Evolutionary conservation across 768 basidiomycete species (phyloP).

Genomic region (Pisolithus orientalis): DNA sequence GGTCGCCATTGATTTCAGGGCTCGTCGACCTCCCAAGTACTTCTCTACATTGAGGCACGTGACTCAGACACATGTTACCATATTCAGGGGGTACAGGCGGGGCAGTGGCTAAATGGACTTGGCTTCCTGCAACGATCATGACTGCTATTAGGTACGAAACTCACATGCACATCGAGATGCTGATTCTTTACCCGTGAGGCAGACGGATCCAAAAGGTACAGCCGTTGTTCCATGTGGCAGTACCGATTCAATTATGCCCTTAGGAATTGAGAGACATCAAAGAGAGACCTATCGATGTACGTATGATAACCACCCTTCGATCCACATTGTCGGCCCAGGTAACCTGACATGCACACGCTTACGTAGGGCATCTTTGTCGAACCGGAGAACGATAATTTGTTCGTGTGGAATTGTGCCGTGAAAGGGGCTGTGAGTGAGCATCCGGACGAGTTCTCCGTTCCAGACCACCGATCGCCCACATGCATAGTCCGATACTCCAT

Average conservation of each 20-base stretch:
- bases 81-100: too few species aligned
- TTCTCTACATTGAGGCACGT: too few species aligned
- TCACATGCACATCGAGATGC: slow-evolving; percentile 1
- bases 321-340: slow-evolving; percentile 6
- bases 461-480: slow-evolving; percentile 3
- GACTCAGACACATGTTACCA: too few species aligned
- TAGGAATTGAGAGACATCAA: slow-evolving; percentile 66
- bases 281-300: slow-evolving; percentile 59
- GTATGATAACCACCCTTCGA: slow-evolving; percentile 13
- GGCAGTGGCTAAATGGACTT: too few species aligned
- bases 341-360: slow-evolving; percentile 6
- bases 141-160: slow-evolving; percentile 33
- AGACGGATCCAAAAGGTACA: slow-evolving; percentile 77
- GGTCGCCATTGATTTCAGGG: slow-evolving; percentile 3
- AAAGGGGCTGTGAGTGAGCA: slow-evolving; percentile 59
- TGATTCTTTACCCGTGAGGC: slow-evolving; percentile 16
- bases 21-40: too few species aligned
- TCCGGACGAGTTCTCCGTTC: not conserved
- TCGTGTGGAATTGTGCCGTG: slow-evolving; percentile 72
- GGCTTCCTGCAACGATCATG: slow-evolving; percentile 18
- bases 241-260: slow-evolving; percentile 5
- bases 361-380: slow-evolving; percentile 57
- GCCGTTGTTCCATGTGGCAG: slow-evolving; percentile 1
- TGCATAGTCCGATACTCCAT: slow-evolving; percentile 66
- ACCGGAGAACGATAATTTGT: slow-evolving; percentile 63